phyloP scores from a whole-genome alignment of 2,329 filamentous ascomycete species.

The Penicillium corylophilum region DNA sequence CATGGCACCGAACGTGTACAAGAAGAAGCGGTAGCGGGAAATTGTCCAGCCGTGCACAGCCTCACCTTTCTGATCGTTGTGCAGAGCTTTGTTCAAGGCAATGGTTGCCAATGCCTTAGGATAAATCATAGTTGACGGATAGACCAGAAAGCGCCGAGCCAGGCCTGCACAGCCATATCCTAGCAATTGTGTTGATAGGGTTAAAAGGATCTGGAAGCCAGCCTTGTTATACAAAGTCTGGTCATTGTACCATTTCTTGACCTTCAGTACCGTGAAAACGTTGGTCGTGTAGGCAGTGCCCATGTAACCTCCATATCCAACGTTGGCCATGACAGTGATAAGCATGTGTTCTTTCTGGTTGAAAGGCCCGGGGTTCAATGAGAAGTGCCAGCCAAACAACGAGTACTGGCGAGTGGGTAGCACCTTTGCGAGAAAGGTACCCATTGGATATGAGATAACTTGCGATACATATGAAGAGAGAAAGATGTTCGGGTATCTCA shows the following conservation, averaged over 20 bases:
- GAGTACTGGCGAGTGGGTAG: conserved; percentile 37
- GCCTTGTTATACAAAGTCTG: conserved; percentile 8
- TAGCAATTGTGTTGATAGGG: conserved; percentile 39
- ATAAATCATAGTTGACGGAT: conserved; percentile 34
- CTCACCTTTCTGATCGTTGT: conserved; percentile 1
- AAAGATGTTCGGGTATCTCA: conserved; percentile 46
- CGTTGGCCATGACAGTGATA: conserved; percentile 50
- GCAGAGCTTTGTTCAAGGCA: conserved; percentile 11
- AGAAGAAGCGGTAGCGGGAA: conserved; percentile 41
- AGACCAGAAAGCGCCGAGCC: conserved; percentile 35
- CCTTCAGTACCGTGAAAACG: no score
- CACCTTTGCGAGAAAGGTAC: conserved; percentile 38
- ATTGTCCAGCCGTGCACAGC: conserved; percentile 9
- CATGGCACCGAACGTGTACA: conserved; percentile 46
- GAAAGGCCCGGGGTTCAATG: conserved; percentile 46
- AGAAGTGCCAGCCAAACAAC: conserved; percentile 16
- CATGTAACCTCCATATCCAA: conserved; percentile 29
- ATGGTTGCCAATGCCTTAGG: conserved; percentile 9
- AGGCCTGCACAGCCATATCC: conserved; percentile 42
- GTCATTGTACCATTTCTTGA: no score
- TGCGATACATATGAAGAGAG: conserved; percentile 48
- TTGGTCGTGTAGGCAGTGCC: no score
- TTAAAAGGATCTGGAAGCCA: conserved; percentile 38
- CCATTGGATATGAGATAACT: conserved; percentile 45
- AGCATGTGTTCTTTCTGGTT: conserved; percentile 50